These are phyloP conservation scores for Backusella mclennaniae DNA, from an alignment of 192 early-diverging fungal species.

Conservation along the genomic window DNA sequence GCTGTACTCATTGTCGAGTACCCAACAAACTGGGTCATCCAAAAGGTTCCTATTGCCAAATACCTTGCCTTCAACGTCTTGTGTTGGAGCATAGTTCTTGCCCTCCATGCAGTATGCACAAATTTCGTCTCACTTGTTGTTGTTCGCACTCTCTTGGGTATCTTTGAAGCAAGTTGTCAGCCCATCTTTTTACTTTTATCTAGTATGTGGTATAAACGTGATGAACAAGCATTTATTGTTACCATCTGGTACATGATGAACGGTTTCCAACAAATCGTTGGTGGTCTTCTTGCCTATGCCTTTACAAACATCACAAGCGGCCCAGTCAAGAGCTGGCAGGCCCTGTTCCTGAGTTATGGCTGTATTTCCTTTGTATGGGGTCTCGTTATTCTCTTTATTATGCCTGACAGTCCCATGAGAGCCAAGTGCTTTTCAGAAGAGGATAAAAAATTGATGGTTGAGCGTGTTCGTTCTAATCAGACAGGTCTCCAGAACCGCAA, in stretches of 20 bases:
- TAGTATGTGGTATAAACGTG: slow-evolving; percentile 19
- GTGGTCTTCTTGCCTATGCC: slow-evolving; percentile 20
- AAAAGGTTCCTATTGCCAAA: slow-evolving; percentile 22
- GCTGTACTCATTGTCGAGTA: slow-evolving; percentile 19
- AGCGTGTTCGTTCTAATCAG: slow-evolving; percentile 19
- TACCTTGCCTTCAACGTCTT: slow-evolving; percentile 11
- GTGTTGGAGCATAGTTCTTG: slow-evolving; percentile 20
- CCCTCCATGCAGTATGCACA: slow-evolving; percentile 1
- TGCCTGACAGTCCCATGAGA: slow-evolving; percentile 25
- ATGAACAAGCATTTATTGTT: slow-evolving; percentile 15
- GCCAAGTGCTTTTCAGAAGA: slow-evolving; percentile 26
- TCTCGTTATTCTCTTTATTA: not conserved
- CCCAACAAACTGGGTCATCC: slow-evolving; percentile 13
- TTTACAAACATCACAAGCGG: slow-evolving; percentile 22
- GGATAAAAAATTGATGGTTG: slow-evolving; percentile 23
- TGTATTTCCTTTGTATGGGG: slow-evolving; percentile 10
- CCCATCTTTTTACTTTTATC: slow-evolving; percentile 19
- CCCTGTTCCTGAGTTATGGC: slow-evolving; percentile 20
- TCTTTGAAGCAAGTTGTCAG: slow-evolving; percentile 25
- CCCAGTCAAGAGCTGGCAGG: slow-evolving; percentile 22
- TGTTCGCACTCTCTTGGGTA: slow-evolving; percentile 24
- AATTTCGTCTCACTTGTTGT: slow-evolving; percentile 18
- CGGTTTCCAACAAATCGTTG: slow-evolving; percentile 22
- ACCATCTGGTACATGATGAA: slow-evolving; percentile 25
- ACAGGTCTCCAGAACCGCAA: slow-evolving; percentile 14